These are phyloP conservation scores for Pholiota adiposa DNA, from an alignment of 1,284 basidiomycete genomes.

Conservation along the genomic window DNA sequence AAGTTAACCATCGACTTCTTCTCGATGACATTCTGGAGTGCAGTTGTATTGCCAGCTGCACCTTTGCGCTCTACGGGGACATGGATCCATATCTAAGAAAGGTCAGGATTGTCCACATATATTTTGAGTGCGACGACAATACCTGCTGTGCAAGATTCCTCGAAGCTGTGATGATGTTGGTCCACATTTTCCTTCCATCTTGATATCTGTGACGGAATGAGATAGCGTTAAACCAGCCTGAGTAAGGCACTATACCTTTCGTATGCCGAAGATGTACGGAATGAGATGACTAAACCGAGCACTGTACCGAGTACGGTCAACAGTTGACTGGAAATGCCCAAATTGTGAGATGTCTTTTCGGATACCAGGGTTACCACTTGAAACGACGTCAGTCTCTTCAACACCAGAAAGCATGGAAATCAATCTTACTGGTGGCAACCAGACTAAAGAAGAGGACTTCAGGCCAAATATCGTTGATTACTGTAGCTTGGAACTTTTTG, in stretches of 20 bases:
- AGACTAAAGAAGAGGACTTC: conserved; percentile 59
- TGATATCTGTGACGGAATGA: conserved; percentile 46
- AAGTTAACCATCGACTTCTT: conserved; percentile 78
- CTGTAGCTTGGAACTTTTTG: conserved; percentile 63
- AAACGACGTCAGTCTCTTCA: neutral
- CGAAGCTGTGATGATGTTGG: conserved; percentile 55
- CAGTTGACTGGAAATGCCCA: conserved; percentile 50
- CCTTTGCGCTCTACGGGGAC: conserved; percentile 52
- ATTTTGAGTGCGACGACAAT: conserved; percentile 10
- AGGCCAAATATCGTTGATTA: conserved; percentile 68
- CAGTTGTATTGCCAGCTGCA: conserved; percentile 37
- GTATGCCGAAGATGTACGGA: conserved; percentile 70
- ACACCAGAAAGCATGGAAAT: neutral
- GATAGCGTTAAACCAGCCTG: neutral
- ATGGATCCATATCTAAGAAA: conserved; percentile 63
- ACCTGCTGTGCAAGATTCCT: conserved; percentile 61
- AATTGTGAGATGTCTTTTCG: conserved; percentile 43
- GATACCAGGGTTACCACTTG: conserved; percentile 59
- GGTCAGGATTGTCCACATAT: neutral
- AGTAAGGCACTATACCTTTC: conserved; percentile 49
- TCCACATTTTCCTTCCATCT: conserved; percentile 68
- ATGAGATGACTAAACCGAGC: conserved; percentile 71
- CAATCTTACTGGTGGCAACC: conserved; percentile 53
- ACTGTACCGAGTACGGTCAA: conserved; percentile 70
- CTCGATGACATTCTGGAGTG: conserved; percentile 60